phyloP scores from a whole-genome alignment of 805 yeast species.

The Scheffersomyces stipitis region DNA sequence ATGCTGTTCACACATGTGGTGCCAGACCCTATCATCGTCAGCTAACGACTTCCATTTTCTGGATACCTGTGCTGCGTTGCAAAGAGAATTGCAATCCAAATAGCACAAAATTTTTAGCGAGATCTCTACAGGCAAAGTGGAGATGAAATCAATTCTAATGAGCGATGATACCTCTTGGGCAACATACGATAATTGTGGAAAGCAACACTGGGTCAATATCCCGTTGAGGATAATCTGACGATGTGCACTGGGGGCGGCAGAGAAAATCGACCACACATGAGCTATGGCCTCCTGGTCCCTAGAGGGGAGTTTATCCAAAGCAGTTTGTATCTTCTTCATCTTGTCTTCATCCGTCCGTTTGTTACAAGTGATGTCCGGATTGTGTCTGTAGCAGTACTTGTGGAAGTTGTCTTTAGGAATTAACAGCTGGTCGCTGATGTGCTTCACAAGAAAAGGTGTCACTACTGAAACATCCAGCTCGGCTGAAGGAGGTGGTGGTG shows the following conservation, averaged over 20 bases:
- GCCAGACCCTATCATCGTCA: conserved; percentile 97
- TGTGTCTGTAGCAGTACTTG: conserved; percentile 86
- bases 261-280: conserved; percentile 81
- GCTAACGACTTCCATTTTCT: conserved; percentile 85
- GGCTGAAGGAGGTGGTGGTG: conserved; percentile 5
- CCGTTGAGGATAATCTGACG: conserved; percentile 81
- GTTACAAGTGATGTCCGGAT: conserved; percentile 80
- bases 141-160: conserved; percentile 84
- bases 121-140: conserved; percentile 82
- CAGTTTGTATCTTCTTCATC: conserved; percentile 62
- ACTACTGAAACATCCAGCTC: conserved; percentile 27
- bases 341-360: conserved; percentile 63
- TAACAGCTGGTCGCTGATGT: conserved; percentile 40
- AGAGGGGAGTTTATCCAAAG: conserved; percentile 58
- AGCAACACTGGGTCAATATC: conserved; percentile 84
- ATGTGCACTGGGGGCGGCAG: conserved; percentile 68
- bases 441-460: conserved; percentile 42
- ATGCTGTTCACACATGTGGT: conserved; percentile 97
- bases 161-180: conserved; percentile 75
- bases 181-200: conserved; percentile 87
- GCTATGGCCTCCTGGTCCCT: conserved; percentile 75
- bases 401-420: conserved; percentile 55
- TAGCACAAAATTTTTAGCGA: conserved; percentile 83
- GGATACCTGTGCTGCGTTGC: conserved; percentile 92
- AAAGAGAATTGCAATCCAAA: conserved; percentile 88